Evolutionary conservation across 495 filamentous ascomycete genomes (phyloP).

Genomic region (Penicillium antarcticum): DNA sequence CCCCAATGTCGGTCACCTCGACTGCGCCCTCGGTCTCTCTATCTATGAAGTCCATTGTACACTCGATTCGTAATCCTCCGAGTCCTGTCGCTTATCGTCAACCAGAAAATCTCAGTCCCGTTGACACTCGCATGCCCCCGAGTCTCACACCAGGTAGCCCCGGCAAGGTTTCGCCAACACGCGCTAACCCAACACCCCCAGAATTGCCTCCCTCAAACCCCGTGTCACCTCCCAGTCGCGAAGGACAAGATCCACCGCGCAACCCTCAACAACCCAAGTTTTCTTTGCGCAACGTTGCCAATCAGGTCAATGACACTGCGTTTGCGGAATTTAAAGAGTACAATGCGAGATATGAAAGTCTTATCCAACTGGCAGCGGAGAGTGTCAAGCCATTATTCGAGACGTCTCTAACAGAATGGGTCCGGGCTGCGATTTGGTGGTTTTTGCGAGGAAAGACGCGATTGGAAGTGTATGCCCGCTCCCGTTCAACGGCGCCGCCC

Average conservation of each 20-base stretch:
- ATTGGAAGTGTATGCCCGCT: constrained; percentile 67
- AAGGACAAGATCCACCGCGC: constrained; percentile 20
- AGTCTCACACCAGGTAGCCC: constrained; percentile 21
- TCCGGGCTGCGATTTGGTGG: constrained; percentile 79
- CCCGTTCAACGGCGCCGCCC: constrained; percentile 40
- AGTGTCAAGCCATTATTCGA: constrained; percentile 59
- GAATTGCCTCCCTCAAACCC: constrained; percentile 3
- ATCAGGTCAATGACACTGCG: constrained; percentile 56
- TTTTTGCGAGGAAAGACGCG: constrained; percentile 73
- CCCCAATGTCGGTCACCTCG: constrained; percentile 23
- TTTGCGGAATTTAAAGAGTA: constrained; percentile 64
- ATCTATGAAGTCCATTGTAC: constrained; percentile 22
- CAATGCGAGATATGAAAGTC: constrained; percentile 60
- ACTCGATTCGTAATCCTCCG: constrained; percentile 22
- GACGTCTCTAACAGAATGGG: constrained; percentile 60
- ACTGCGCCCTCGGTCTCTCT: constrained; percentile 18
- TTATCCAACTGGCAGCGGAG: constrained; percentile 71
- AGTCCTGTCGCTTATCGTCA: constrained; percentile 13
- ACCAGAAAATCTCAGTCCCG: constrained; percentile 17
- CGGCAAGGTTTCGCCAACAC: constrained; percentile 9
- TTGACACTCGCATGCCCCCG: constrained; percentile 23
- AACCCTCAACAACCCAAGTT: constrained; percentile 37
- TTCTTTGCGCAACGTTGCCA: constrained; percentile 39
- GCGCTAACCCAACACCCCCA: constrained; percentile 8
- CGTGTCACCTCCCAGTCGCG: constrained; percentile 14